These are phyloP conservation scores for Taxillus chinensis DNA, from an alignment of 164 flowering plant genomes.

Conservation along the genomic window DNA sequence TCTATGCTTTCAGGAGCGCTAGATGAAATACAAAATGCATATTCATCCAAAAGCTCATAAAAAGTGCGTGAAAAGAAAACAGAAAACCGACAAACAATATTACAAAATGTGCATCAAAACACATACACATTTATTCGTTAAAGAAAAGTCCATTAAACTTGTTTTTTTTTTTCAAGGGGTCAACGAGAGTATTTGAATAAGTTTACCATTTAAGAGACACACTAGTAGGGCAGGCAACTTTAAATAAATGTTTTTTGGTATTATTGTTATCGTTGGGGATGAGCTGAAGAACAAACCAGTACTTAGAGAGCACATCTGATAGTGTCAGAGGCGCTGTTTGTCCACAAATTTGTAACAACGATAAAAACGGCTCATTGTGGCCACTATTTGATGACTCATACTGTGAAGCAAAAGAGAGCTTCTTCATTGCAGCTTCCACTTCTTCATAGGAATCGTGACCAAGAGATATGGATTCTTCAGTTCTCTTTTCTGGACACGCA, in stretches of 20 bases:
- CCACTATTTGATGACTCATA: constrained; percentile 19
- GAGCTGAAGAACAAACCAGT: constrained; percentile 41
- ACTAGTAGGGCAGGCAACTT: not conserved
- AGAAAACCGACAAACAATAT: not conserved
- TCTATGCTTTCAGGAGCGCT: constrained; percentile 45
- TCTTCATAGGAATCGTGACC: constrained; percentile 29
- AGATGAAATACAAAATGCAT: constrained; percentile 9
- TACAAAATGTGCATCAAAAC: not conserved
- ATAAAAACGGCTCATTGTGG: constrained; percentile 34
- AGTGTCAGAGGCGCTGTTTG: constrained; percentile 59
- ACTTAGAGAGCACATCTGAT: constrained; percentile 49
- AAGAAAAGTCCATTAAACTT: no score
- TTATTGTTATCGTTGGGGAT: no score
- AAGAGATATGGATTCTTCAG: constrained; percentile 5
- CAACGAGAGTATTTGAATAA: no score
- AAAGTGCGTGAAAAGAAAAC: not conserved
- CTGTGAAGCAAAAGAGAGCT: constrained; percentile 52
- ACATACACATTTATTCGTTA: no score
- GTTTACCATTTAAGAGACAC: no score
- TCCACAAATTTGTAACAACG: constrained; percentile 60
- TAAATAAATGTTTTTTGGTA: not conserved
- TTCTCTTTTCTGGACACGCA: constrained; percentile 9
- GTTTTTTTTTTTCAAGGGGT: no score
- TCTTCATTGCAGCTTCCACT: constrained; percentile 37
- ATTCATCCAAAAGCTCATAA: not conserved